These are phyloP conservation scores for Lachnellula hyalina DNA, from an alignment of 2,329 filamentous ascomycete genomes.

Conservation along the genomic window DNA sequence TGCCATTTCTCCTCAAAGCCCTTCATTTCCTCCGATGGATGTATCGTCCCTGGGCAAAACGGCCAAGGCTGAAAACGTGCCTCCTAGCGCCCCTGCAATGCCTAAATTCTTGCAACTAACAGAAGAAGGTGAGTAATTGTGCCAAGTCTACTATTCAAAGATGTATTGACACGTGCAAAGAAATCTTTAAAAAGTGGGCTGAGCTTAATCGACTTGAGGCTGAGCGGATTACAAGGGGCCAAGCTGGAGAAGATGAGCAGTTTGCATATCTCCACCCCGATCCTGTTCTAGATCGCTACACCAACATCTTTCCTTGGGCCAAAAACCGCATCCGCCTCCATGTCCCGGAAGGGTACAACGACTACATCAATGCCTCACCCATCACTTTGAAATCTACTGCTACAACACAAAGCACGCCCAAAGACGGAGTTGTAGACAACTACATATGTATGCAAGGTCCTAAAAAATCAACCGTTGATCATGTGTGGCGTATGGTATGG, in stretches of 20 bases:
- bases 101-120: constrained; percentile 49
- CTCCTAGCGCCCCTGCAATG: constrained; percentile 23
- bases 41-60: constrained; percentile 15
- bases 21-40: constrained; percentile 14
- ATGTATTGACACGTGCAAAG: constrained; percentile 33
- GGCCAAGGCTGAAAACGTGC: background rate
- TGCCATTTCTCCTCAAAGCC: constrained; percentile 5
- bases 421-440: constrained; percentile 33
- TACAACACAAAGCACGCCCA: constrained; percentile 22
- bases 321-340: constrained; percentile 77
- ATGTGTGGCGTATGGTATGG: constrained; percentile 95
- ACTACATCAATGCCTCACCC: constrained; percentile 81
- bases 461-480: constrained; percentile 66
- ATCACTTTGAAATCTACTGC: constrained; percentile 39
- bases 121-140: constrained; percentile 40
- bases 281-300: constrained; percentile 71
- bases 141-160: background rate
- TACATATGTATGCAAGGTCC: constrained; percentile 97
- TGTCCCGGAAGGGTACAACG: constrained; percentile 66
- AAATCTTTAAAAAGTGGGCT: constrained; percentile 54
- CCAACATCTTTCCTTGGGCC: constrained; percentile 85
- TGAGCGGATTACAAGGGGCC: constrained; percentile 27
- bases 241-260: constrained; percentile 31
- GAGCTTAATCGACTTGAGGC: constrained; percentile 56
- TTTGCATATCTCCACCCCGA: constrained; percentile 56